Conservation (phyloP, 2,329 filamentous ascomycete species). For the Coniochaeta ligniaria region DNA sequence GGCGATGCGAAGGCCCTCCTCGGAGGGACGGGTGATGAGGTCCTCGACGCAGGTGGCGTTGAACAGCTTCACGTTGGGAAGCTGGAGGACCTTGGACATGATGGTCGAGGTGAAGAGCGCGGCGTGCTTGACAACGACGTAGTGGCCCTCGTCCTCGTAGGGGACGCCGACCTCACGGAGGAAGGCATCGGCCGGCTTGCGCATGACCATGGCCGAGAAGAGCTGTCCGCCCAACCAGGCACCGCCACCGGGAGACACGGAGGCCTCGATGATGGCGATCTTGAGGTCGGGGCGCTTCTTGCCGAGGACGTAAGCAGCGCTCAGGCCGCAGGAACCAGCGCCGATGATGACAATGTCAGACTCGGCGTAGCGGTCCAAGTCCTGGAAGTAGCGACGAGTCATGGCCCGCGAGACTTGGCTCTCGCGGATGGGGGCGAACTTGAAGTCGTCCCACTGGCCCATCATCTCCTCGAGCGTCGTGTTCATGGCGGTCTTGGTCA, state of each 20-base stretch:
- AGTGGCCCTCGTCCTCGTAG: conserved; percentile 82
- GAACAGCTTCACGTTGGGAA: conserved; percentile 94
- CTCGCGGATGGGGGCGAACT: conserved; percentile 82
- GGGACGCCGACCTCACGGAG: conserved; percentile 73
- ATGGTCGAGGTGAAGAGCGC: conserved; percentile 87
- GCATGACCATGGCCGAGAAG: conserved; percentile 93
- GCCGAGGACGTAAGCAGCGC: conserved; percentile 75
- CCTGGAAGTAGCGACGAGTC: conserved; percentile 86
- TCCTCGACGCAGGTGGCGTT: conserved; percentile 92
- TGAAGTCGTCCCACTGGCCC: conserved; percentile 74
- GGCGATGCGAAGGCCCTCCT: conserved; percentile 60
- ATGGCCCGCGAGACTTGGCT: conserved; percentile 88
- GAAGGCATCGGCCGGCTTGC: conserved; percentile 84
- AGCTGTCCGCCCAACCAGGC: conserved; percentile 93
- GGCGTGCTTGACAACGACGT: conserved; percentile 90
- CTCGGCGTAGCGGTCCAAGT: conserved; percentile 84
- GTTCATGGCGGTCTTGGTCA: conserved; percentile 33
- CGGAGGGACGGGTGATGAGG: conserved; percentile 69
- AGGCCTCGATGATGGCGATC: conserved; percentile 85
- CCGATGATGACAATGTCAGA: conserved; percentile 91
- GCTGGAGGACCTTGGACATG: conserved; percentile 71
- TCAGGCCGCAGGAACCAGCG: conserved; percentile 81
- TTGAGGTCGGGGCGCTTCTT: conserved; percentile 81
- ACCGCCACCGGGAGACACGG: conserved; percentile 79
- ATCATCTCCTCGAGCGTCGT: conserved; percentile 58